Evolutionary conservation across 768 basidiomycete species (phyloP).

Genomic region (Neoboletus magnificus): DNA sequence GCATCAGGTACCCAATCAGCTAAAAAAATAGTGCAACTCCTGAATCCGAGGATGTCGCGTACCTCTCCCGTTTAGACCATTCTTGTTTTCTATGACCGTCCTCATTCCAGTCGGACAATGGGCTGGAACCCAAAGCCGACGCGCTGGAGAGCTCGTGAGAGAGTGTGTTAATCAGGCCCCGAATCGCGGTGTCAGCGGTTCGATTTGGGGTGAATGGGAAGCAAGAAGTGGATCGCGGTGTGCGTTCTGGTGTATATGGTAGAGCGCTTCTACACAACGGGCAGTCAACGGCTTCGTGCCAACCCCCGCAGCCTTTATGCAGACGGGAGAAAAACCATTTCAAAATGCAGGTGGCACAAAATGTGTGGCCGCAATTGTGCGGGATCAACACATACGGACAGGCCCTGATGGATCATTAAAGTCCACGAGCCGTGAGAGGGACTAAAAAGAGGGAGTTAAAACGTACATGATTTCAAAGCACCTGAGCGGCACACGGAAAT

Average conservation of each 20-base stretch:
- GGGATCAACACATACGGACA: conserved; percentile 56
- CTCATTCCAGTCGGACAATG: conserved; percentile 50
- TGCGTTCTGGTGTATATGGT: conserved; percentile 47
- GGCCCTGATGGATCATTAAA: conserved; percentile 32
- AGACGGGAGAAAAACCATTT: conserved; percentile 69
- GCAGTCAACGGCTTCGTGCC: conserved; percentile 67
- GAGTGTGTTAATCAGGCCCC: conserved; percentile 51
- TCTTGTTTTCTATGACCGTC: conserved; percentile 49
- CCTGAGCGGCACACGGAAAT: conserved; percentile 32
- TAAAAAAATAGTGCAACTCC: neutral
- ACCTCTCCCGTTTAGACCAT: conserved; percentile 59
- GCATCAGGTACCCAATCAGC: conserved; percentile 6
- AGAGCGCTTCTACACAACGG: conserved; percentile 61
- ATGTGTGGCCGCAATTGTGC: conserved; percentile 62
- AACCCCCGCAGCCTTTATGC: conserved; percentile 58
- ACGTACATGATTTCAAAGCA: conserved; percentile 60
- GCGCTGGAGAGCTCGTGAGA: conserved; percentile 36
- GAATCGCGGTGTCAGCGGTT: conserved; percentile 48
- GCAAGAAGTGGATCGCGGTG: conserved; percentile 47
- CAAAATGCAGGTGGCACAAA: conserved; percentile 63
- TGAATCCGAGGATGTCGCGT: conserved; percentile 23
- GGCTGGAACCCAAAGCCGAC: conserved; percentile 30
- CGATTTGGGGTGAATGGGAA: conserved; percentile 68
- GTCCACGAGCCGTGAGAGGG: conserved; percentile 1
- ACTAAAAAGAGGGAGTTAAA: neutral